Evolutionary conservation across 2,329 filamentous ascomycete species (phyloP).

Genomic region (Cytospora leucostoma): DNA sequence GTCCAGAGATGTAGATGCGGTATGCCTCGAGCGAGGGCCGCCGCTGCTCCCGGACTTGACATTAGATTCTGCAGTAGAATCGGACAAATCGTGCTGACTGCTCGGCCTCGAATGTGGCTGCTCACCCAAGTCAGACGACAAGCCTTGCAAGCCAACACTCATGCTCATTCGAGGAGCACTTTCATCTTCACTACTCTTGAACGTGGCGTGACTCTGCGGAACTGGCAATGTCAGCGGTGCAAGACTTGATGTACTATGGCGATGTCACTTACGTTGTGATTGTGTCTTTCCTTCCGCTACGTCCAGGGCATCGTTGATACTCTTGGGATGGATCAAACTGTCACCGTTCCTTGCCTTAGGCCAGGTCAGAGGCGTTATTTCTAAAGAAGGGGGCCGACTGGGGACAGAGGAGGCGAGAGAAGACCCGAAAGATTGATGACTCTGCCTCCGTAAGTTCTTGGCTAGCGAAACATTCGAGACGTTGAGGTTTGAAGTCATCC

Average conservation of each 20-base stretch:
- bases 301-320: neutral
- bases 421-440: conserved; percentile 20
- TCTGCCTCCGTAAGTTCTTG: conserved; percentile 6
- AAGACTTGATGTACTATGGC: neutral
- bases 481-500: conserved; percentile 1
- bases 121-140: conserved; percentile 40
- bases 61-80: conserved; percentile 45
- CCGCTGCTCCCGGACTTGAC: conserved; percentile 32
- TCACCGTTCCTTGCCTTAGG: conserved; percentile 5
- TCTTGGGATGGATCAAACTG: neutral
- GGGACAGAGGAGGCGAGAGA: conserved; percentile 21
- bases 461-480: neutral
- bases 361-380: conserved; percentile 19
- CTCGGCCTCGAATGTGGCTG: conserved; percentile 40
- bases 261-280: conserved; percentile 5
- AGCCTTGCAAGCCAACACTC: conserved; percentile 28
- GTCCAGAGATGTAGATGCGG: conserved; percentile 49
- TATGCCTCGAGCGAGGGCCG: conserved; percentile 46
- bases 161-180: conserved; percentile 32
- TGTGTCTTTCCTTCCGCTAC: neutral
- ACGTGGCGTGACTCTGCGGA: conserved; percentile 13
- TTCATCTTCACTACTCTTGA: conserved; percentile 25
- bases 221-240: conserved; percentile 4
- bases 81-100: conserved; percentile 37
- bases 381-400: conserved; percentile 19